Evolutionary conservation across 305 asterid genomes (phyloP), one percentile per base, ranked within the genome.

Genomic region (Fraxinus velutina): DNA sequence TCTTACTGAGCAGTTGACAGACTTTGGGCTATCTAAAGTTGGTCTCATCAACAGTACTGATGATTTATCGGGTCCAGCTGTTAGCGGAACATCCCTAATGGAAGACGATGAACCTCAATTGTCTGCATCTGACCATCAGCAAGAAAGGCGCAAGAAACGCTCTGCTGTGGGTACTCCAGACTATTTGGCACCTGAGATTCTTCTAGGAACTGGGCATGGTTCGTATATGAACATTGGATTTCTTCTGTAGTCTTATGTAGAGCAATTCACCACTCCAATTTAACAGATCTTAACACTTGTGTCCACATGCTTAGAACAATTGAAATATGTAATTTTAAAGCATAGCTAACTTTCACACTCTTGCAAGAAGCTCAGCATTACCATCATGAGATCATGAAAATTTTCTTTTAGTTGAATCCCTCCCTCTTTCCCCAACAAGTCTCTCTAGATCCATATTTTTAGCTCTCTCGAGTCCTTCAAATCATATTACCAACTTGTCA

Each of bases 91-190:
- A 68, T 91, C 98, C 29, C 85, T 94, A 82, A 91, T 96, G 98
- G 98, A 91, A 83, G 98, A 94, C 79, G 98, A 96, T 82, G 98
- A 96, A 82, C 90, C 89, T 44, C 97, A 92, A 66, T 66, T 86
- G 78, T 90, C 93, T 87, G 86, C 89, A 80, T 87, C 91, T 12
- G 91, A 93, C 85, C 92, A 89, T 86, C 98, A 92, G 82, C 92
- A 88, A 84, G 98, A 90, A 86, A 88, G 98, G 91, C 97, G 91
- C 68, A 89, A 91, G 76, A 93, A 94, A 83, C 97, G 98, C 78
- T 96, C 99, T 9, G 99, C 98, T 86, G 99, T 94, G 81, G 99
- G 99, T 80, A 96, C 99, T 78, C 99, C 99, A 77, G 99, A 96
- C 87, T 96, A 96, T 88, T 89, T 96, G 94, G 99, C 99, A 81